phyloP scores from a whole-genome alignment of 352 stramenopile species.

The Pelagophyceae sp. region DNA sequence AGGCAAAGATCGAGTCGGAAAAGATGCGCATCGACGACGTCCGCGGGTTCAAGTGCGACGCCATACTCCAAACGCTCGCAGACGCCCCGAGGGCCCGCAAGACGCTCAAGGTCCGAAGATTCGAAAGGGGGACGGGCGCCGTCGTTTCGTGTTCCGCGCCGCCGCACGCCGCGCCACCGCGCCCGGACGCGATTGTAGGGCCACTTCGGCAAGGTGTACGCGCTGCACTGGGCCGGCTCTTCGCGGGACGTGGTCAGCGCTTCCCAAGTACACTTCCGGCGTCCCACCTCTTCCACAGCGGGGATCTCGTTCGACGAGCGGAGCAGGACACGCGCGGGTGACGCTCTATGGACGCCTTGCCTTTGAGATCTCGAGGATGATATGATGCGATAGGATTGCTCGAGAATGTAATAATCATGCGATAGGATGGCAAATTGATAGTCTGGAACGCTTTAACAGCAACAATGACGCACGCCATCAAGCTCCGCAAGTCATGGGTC shows the following conservation, averaged over 20 bases:
- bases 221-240: conserved; percentile 94
- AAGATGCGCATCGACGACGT: neutral
- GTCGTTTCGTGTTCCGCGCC: conserved; percentile 54
- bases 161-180: no score
- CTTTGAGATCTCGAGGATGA: no score
- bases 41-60: no score
- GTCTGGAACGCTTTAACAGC: conserved; percentile 94
- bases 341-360: no score
- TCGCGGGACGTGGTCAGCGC: conserved; percentile 51
- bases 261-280: no score
- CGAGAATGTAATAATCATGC: no score
- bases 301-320: no score
- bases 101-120: neutral
- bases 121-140: conserved; percentile 30
- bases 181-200: no score
- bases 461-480: conserved; percentile 93
- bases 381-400: no score
- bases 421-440: conserved; percentile 98
- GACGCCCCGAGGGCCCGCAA: neutral
- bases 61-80: conserved; percentile 9
- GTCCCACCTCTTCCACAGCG: no score
- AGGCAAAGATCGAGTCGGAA: neutral
- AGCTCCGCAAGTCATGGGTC: conserved; percentile 92
- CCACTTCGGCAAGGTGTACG: conserved; percentile 98
- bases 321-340: no score